Evolutionary conservation across 352 stramenopile species (phyloP).

Genomic region (Halophytophthora batemanensis): DNA sequence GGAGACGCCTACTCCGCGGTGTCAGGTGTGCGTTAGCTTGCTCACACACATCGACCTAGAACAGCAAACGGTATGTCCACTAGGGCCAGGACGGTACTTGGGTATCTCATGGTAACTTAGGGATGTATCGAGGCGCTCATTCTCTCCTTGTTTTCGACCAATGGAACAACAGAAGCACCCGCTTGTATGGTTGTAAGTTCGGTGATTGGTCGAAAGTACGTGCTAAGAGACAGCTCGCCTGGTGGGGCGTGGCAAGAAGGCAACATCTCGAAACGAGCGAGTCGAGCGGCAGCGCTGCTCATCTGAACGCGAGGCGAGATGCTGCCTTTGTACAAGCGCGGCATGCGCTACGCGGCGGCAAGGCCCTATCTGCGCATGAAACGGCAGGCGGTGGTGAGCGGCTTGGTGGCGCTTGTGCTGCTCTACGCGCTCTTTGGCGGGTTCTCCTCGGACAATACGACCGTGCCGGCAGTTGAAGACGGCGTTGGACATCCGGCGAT

Average conservation of each 20-base stretch:
- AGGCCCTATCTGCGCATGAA: constrained; percentile 61
- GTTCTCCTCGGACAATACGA: constrained; percentile 8
- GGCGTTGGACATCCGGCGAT: constrained; percentile 13
- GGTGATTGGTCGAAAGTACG: neutral
- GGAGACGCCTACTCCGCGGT: no score
- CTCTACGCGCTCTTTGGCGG: constrained; percentile 58
- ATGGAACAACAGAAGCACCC: no score
- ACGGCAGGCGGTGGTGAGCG: constrained; percentile 36
- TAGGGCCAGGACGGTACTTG: no score
- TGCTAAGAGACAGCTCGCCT: neutral
- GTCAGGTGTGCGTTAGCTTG: no score
- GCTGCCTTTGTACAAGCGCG: constrained; percentile 66
- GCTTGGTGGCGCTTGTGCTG: constrained; percentile 40
- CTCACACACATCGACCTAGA: no score
- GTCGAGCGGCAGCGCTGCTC: neutral
- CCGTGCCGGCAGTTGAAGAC: constrained; percentile 3
- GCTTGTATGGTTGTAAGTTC: no score
- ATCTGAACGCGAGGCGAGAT: constrained; percentile 6
- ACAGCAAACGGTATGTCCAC: no score
- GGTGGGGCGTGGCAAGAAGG: constrained; percentile 5
- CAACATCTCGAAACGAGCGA: neutral
- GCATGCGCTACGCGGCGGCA: constrained; percentile 55
- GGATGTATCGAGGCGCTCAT: no score
- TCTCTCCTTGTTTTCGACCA: no score
- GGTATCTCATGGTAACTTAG: no score